Base-by-base conservation (phyloP, 1,139 yeast species). In the Diutina scorzettiae region DNA sequence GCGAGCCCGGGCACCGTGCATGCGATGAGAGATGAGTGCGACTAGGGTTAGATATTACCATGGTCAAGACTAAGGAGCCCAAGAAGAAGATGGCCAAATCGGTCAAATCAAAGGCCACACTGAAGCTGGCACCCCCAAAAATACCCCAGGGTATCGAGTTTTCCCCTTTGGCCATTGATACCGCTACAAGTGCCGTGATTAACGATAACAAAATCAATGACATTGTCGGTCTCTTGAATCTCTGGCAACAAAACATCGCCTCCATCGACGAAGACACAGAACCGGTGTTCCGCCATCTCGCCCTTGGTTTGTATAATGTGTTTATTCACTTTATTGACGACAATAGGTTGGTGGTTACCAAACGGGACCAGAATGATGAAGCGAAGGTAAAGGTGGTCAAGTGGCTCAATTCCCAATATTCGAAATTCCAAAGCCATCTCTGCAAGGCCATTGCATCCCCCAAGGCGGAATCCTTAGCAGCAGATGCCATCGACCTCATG, bases 361-460 rank as follows among this genome's bases (percentile, higher is more conserved):
- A 48, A 50, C 28, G 6, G 25, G 25, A 14, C 20, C 31, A 52
- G 52, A 18, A 56, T 17, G 73, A 70, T 46, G 76, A 69, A 14
- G 71, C 75, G 48, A 64, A 68, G 45, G 54, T 60, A 37, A 56
- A 71, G 28, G 66, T 75, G 21, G 69, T 67, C 33, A 71, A 70
- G 51, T 85, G 95, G 94, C 59, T 85, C 32, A 64, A 66, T 43
- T 72, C 71, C 41, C 70, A 73, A 44, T 87, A 83, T 56, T 69
- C 66, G 21, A 57, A 60, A n/a, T 56, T 71, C 41, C 57, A 81
- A 42, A 43, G 46, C 1, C 52, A 58, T 3, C 9, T 23, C 8
- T 6, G 6, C 9, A 6, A 6, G 25, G 21, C 11, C 18, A 30
- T 17, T n/a, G 54, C 62, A 31, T 51, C 69, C 34, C 51, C 60